Percentiles rank a stretch among this genome's conserved stretches.
phyloP scores from a whole-genome alignment of 163 green algal species.

The Scenedesmus sp. region DNA sequence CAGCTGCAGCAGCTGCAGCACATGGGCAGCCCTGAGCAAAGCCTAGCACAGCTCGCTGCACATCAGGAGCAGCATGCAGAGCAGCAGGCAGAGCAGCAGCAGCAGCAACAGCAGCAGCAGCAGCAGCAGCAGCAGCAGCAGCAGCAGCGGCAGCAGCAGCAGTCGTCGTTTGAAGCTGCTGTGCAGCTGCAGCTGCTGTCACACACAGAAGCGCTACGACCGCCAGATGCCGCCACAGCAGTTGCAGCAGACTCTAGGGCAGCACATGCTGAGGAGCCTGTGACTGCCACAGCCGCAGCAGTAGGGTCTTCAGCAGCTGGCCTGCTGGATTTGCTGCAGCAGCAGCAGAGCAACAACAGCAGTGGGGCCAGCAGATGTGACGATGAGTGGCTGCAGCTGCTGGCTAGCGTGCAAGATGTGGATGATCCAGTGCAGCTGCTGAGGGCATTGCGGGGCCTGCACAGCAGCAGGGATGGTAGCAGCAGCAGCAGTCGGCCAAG shows the following conservation, averaged over 20 bases:
- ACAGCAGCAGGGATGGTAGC: neutral
- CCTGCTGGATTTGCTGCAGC: neutral
- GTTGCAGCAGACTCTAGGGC: neutral
- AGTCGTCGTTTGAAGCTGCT: neutral
- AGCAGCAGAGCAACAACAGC: neutral
- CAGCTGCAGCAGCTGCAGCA: neutral
- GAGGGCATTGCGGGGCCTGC: neutral
- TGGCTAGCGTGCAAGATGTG: slow-evolving; percentile 5
- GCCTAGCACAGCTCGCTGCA: neutral
- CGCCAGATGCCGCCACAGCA: neutral
- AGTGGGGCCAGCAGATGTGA: neutral
- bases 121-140: neutral
- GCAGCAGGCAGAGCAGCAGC: neutral
- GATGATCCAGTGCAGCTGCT: slow-evolving; percentile 16
- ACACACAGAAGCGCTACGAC: neutral
- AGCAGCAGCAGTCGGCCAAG: neutral
- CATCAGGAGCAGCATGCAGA: no score
- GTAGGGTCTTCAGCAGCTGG: neutral
- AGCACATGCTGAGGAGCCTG: slow-evolving; percentile 1
- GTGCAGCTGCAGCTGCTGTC: neutral
- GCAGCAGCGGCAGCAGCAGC: neutral
- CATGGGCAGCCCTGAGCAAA: neutral
- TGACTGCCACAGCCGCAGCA: neutral
- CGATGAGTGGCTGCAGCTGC: slow-evolving; percentile 30
- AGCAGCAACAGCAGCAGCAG: neutral